Percentiles rank a stretch among this genome's conserved stretches.
Evolutionary conservation across 352 stramenopile genomes (phyloP).

Genomic region (Pythium phragmiticola): DNA sequence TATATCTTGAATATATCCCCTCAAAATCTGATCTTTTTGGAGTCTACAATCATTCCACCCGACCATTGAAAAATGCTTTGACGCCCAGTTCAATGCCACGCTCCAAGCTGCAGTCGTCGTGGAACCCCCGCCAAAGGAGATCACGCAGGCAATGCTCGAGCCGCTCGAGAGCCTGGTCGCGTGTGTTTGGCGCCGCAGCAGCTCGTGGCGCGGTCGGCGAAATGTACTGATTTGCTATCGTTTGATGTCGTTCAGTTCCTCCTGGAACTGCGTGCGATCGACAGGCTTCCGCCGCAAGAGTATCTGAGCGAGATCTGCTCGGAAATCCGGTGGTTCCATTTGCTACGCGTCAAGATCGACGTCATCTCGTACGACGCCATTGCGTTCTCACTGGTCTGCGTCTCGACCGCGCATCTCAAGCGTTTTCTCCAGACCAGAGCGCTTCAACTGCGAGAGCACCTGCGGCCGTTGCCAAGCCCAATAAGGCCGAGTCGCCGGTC

Average conservation of each 20-base stretch:
- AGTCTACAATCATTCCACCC: too few relatives aligned
- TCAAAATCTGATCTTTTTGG: too few relatives aligned
- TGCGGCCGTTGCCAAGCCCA: too few relatives aligned
- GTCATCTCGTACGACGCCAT: constrained; percentile 70
- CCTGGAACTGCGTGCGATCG: constrained; percentile 44
- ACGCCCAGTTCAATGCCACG: constrained; percentile 50
- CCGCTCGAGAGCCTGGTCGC: constrained; percentile 76
- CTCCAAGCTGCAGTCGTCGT: constrained; percentile 49
- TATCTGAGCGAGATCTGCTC: constrained; percentile 53
- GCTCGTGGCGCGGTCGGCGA: constrained; percentile 67
- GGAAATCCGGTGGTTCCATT: constrained; percentile 79
- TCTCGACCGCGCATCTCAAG: constrained; percentile 69
- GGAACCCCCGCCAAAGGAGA: constrained; percentile 65
- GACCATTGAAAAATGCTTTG: too few relatives aligned
- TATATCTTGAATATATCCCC: too few relatives aligned
- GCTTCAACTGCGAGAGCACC: constrained; percentile 71
- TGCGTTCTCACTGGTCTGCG: constrained; percentile 77
- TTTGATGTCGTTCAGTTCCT: constrained; percentile 86
- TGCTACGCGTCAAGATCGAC: constrained; percentile 59
- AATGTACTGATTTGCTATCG: constrained; percentile 80
- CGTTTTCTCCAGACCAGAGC: constrained; percentile 65
- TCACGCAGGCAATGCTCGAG: constrained; percentile 73
- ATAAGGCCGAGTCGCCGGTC: too few relatives aligned
- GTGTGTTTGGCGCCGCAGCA: constrained; percentile 58
- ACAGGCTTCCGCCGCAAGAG: constrained; percentile 19